phyloP scores from a whole-genome alignment of 768 basidiomycete species.

The Boletus sensibilis region DNA sequence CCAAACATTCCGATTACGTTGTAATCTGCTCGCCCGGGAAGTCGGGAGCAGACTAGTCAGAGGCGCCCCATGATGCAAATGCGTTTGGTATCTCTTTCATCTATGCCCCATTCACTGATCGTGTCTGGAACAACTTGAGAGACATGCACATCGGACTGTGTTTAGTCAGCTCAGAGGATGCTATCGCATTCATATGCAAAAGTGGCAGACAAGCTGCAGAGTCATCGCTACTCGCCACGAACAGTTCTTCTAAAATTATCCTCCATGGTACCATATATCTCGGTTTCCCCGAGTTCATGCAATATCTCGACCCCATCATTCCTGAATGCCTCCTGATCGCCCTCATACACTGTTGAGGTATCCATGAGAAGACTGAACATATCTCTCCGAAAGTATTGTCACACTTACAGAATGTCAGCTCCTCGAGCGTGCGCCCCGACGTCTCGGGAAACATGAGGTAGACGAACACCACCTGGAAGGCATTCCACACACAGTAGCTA shows the following conservation, averaged over 20 bases:
- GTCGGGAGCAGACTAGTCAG: no score
- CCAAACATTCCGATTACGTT: no score
- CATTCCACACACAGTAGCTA: slow-evolving; percentile 14
- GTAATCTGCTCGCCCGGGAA: no score
- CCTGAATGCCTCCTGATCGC: not conserved
- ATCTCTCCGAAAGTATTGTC: not conserved
- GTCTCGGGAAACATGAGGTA: slow-evolving; percentile 18
- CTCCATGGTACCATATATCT: not conserved
- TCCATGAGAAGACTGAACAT: not conserved
- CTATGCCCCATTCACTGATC: no score
- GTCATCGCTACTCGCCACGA: not conserved
- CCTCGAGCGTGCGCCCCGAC: slow-evolving; percentile 14
- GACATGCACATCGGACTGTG: no score
- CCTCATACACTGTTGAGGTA: slow-evolving; percentile 3
- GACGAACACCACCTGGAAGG: slow-evolving; percentile 14
- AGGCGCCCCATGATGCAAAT: no score
- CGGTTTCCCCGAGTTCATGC: not conserved
- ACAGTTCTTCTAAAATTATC: not conserved
- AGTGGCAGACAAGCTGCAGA: not conserved
- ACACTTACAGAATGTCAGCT: slow-evolving; percentile 14
- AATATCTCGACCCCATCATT: not conserved
- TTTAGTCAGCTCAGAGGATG: no score
- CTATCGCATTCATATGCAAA: not conserved
- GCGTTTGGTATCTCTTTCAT: no score
- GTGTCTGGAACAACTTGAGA: no score